Evolutionary conservation across 2,329 filamentous ascomycete species (phyloP), one percentile per base, ranked within the genome.

Genomic region (Coniochaeta sp.): DNA sequence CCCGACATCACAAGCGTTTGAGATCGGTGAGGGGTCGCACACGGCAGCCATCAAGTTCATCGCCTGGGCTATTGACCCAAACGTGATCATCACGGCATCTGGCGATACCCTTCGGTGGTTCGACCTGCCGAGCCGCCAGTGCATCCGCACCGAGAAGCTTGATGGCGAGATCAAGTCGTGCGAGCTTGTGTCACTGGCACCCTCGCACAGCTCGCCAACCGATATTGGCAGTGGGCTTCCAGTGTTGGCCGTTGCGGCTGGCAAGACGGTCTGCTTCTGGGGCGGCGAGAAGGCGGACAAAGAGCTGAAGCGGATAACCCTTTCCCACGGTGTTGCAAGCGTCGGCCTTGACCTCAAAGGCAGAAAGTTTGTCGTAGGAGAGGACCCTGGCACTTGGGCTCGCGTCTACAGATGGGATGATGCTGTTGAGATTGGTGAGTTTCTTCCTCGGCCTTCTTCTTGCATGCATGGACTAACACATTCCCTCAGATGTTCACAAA

Each of bases 41-140:
- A 85, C 81, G 14, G 88, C 87, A 46, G 89, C 88, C 28, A 97
- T 99, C 77, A 97, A 96, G 69, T 91, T 90, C 53, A 95, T 99
- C 55, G 88, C 95, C 55, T 99, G 94, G 94, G 89, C 90, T 50
- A 82, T 83, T 53, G 88, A 95, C 62, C 87, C 88, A 49, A 95
- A 94, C 62, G 83, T 92, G 56, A 76, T 99, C 52, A 87, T 95
- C 49, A 99, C 94, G 0, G 91, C 92, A 2, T 88, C 90, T 1
- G 92, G 96, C 65, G 95, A 94, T 66, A 90, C 87, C 46, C 80
- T 99, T 24, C 85, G 94, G 52, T 99, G 94, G 94, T 95, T 94
- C 75, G 91, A 99, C 67, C 74, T 97, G 47, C 85, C 89, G 22
- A 83, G 83, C 50, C 84, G 86, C 50, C 77, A 83, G 30, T 84